phyloP scores from a whole-genome alignment of 495 filamentous ascomycete genomes.

The Daldinia vernicosa region DNA sequence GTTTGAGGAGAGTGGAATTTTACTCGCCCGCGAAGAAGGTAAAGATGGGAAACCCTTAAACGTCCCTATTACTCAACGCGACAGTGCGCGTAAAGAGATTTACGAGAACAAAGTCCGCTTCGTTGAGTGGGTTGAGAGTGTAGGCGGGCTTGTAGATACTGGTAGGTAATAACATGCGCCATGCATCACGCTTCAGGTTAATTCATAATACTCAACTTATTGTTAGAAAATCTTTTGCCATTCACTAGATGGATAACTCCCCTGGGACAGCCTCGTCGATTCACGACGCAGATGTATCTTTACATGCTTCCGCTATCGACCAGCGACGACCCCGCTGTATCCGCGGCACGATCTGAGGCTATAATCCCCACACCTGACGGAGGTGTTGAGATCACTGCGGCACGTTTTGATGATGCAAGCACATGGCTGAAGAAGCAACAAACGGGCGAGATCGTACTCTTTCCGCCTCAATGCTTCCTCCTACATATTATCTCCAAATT shows the following conservation, averaged over 20 bases:
- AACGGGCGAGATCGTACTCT: constrained; percentile 77
- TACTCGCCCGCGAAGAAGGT: constrained; percentile 69
- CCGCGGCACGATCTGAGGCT: constrained; percentile 45
- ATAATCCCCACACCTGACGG: constrained; percentile 76
- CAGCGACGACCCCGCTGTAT: constrained; percentile 47
- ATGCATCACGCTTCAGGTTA: not conserved
- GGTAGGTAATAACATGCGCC: constrained; percentile 63
- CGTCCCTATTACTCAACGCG: constrained; percentile 66
- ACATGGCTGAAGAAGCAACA: constrained; percentile 73
- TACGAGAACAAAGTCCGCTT: constrained; percentile 70
- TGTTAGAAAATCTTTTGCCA: constrained; percentile 70
- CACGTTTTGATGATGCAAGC: constrained; percentile 73
- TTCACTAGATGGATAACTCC: constrained; percentile 96
- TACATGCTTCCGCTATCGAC: constrained; percentile 82
- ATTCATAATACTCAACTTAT: not conserved
- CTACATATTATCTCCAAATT: constrained; percentile 71
- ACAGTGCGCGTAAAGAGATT: constrained; percentile 72
- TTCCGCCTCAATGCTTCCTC: constrained; percentile 89
- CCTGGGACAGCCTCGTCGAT: constrained; percentile 71
- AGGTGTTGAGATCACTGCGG: constrained; percentile 83
- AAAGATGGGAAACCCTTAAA: constrained; percentile 57
- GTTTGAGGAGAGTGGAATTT: constrained; percentile 93
- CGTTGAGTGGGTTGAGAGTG: constrained; percentile 67
- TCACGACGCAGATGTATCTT: constrained; percentile 94
- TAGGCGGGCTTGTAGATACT: constrained; percentile 71